These are phyloP conservation scores for Pestalotiopsis sp. DNA, from an alignment of 2,329 filamentous ascomycete species.

Conservation along the genomic window DNA sequence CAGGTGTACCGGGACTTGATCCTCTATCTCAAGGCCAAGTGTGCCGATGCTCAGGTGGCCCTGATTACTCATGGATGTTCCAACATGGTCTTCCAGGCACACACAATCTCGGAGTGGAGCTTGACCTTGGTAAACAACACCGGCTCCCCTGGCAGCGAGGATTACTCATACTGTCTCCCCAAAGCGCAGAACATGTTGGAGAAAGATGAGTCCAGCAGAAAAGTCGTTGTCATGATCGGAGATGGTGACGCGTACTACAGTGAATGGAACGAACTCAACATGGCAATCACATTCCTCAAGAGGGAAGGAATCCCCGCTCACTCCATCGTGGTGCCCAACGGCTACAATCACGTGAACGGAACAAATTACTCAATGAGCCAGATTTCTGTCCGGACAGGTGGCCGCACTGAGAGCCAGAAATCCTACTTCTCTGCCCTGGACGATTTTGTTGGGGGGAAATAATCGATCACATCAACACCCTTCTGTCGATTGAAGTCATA, in stretches of 20 bases:
- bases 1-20: not conserved
- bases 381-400: not conserved
- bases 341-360: not conserved
- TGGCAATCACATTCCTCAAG: not conserved
- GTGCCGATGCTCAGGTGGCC: not conserved
- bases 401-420: not conserved
- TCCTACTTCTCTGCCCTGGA: not conserved
- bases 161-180: not conserved
- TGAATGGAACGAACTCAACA: not conserved
- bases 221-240: not conserved
- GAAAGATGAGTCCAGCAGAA: not conserved
- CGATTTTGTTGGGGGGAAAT: not conserved
- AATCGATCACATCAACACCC: too few species aligned
- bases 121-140: not conserved
- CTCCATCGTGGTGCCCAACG: not conserved
- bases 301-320: not conserved
- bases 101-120: not conserved
- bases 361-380: not conserved
- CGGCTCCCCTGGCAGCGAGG: not conserved
- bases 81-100: not conserved
- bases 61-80: not conserved
- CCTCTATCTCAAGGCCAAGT: not conserved
- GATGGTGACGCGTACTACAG: not conserved
- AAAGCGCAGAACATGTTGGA: not conserved
- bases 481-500: too few species aligned